Conservation (phyloP, 441 rosid species). For the Syzygium malaccense region DNA sequence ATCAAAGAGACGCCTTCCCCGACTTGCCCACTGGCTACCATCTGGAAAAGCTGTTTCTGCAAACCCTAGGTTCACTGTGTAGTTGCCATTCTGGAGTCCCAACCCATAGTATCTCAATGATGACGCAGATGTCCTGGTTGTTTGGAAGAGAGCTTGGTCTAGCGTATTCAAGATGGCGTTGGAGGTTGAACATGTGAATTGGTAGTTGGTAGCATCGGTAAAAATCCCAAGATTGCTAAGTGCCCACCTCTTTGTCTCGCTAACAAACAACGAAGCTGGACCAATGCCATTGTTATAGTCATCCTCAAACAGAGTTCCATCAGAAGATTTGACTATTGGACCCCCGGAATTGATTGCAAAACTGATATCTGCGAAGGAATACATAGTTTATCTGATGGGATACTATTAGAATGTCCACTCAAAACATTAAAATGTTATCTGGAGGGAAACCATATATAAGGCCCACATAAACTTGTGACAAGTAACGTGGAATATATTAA, state of each 20-base stretch:
- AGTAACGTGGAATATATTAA: not conserved
- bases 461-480: not conserved
- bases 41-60: constrained; percentile 37
- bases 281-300: not conserved
- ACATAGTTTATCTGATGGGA: not conserved
- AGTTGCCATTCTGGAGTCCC: constrained; percentile 35
- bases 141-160: constrained; percentile 23
- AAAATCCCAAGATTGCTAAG: not conserved
- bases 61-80: constrained; percentile 35
- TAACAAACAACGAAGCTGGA: constrained; percentile 3
- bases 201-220: not conserved
- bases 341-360: constrained; percentile 5
- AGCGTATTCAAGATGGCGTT: not conserved
- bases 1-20: constrained; percentile 49
- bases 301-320: not conserved
- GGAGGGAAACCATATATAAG: not conserved
- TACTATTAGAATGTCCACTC: not conserved
- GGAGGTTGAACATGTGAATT: not conserved
- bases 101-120: constrained; percentile 42
- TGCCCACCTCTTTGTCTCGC: not conserved
- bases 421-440: not conserved
- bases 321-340: not conserved
- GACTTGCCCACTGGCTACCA: constrained; percentile 27
- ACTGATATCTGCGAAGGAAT: not conserved
- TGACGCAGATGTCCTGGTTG: constrained; percentile 29